Percentiles rank a stretch among this genome's conserved stretches.
Evolutionary conservation across 1,284 basidiomycete genomes (phyloP).

Genomic region (Marasmius oreades): DNA sequence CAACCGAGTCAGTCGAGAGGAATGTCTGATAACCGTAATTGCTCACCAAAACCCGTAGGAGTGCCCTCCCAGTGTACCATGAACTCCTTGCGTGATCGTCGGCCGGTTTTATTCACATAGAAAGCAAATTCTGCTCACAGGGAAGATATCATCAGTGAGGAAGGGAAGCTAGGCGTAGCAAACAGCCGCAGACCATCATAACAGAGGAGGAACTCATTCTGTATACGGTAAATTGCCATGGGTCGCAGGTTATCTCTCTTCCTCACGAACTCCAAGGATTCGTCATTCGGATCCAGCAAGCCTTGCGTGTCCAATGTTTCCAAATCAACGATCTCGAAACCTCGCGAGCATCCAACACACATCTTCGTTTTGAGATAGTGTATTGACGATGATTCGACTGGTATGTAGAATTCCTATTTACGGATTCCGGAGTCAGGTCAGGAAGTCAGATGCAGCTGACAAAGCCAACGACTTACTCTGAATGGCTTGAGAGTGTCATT

Average conservation of each 20-base stretch:
- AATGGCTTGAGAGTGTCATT: slow-evolving; percentile 95
- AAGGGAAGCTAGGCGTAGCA: background rate
- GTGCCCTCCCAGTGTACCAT: slow-evolving; percentile 97
- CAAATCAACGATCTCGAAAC: slow-evolving; percentile 99
- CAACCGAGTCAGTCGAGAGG: background rate
- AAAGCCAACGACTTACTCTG: slow-evolving; percentile 57
- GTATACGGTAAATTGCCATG: slow-evolving; percentile 95
- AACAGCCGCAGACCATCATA: slow-evolving; percentile 77
- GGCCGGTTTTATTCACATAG: slow-evolving; percentile 97
- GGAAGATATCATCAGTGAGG: slow-evolving; percentile 8
- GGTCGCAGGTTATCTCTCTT: slow-evolving; percentile 88
- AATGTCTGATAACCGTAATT: background rate
- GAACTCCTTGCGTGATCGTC: slow-evolving; percentile 87
- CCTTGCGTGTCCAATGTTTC: slow-evolving; percentile 98
- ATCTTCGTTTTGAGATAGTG: slow-evolving; percentile 98
- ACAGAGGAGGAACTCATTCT: slow-evolving; percentile 95
- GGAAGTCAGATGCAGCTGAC: background rate
- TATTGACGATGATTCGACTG: slow-evolving; percentile 94
- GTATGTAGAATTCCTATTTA: slow-evolving; percentile 93
- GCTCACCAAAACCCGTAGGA: slow-evolving; percentile 89
- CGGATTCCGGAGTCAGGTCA: slow-evolving; percentile 8
- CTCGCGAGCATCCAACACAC: slow-evolving; percentile 95
- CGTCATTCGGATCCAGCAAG: slow-evolving; percentile 90
- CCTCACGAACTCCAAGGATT: slow-evolving; percentile 90
- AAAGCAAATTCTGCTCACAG: slow-evolving; percentile 85